Base-by-base conservation (phyloP, 495 filamentous ascomycete species). In the Opeltia flavorubescens region DNA sequence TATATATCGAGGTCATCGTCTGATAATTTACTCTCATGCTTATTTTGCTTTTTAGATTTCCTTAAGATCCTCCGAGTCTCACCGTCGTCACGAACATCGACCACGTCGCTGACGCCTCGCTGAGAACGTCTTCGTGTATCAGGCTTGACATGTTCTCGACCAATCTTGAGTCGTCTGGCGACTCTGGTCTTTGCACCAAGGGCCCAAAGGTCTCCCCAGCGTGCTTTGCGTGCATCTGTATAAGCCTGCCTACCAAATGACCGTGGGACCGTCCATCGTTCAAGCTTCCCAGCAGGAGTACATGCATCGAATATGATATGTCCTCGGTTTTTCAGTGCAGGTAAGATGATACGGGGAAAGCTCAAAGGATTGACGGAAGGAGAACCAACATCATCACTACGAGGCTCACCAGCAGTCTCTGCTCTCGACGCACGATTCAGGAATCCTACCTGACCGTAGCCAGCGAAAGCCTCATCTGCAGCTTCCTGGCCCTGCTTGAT, bases 191-290 rank as follows among this genome's bases (percentile, higher is more conserved):
- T 98, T 5, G 88, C 89, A 0, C 89, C 93, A 2, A 98, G 68
- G 5, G 88, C 87, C 91, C 91, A 98, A 17, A 95, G 66, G 61
- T 98, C 91, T 35, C 93, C 91, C 91, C 91, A 96, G 30, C 61
- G 62, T 0, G 81, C 73, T 61, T 98, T 98, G 48, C 89, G 78
- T 24, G 93, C 93, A 57, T 98, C 93, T 36, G 80, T 81, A 66
- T 84, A 96, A 2, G 86, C 86, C 52, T 80, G 74, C 47, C 74
- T 80, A 50, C 81, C 80, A 62, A 78, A 93, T 31, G 80, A 86
- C 46, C 76, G 78, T 1, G 91, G 84, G 0, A 98, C 79, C 0
- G 80, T 85, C 91, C 91, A 98, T 34, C 91, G 85, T 64, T 98
- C 91, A n/a, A 96, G 77, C 28, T 70, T 76, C 18, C 81, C 93